phyloP scores from a whole-genome alignment of 2,329 filamentous ascomycete species.

The Xylariomycetidae sp. region DNA sequence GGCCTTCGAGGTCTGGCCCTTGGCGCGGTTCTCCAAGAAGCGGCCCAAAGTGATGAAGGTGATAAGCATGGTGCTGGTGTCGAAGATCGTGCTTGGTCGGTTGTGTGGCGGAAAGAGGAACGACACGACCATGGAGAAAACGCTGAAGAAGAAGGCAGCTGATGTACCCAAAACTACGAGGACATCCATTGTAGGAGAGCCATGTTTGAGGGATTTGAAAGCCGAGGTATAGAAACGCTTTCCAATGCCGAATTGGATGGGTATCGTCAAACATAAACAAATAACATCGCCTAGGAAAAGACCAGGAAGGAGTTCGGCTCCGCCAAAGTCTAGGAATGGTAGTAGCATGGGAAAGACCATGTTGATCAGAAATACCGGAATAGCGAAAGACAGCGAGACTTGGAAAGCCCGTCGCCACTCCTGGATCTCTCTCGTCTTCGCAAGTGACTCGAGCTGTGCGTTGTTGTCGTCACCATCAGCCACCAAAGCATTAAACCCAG shows the following conservation, averaged over 20 bases:
- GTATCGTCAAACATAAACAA: slow-evolving; percentile 78
- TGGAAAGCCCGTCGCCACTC: slow-evolving; percentile 84
- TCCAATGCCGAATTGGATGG: slow-evolving; percentile 94
- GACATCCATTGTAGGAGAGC: slow-evolving; percentile 95
- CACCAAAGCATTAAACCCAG: slow-evolving; percentile 82
- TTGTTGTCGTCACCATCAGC: slow-evolving; percentile 94
- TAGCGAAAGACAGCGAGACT: slow-evolving; percentile 70
- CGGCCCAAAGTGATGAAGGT: slow-evolving; percentile 90
- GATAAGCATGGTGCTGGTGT: slow-evolving; percentile 97
- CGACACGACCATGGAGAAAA: slow-evolving; percentile 80
- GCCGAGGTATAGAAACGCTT: slow-evolving; percentile 89
- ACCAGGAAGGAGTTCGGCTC: slow-evolving; percentile 59
- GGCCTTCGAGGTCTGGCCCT: slow-evolving; percentile 92
- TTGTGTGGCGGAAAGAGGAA: slow-evolving; percentile 68
- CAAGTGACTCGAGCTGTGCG: slow-evolving; percentile 88
- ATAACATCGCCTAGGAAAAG: slow-evolving; percentile 84
- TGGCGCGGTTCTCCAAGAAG: slow-evolving; percentile 88
- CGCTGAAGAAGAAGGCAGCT: slow-evolving; percentile 92
- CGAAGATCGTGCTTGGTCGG: slow-evolving; percentile 84
- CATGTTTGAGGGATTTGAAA: slow-evolving; percentile 88
- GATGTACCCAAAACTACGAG: slow-evolving; percentile 91
- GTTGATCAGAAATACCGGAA: slow-evolving; percentile 86
- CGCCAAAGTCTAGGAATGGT: slow-evolving; percentile 70
- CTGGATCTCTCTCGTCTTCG: slow-evolving; percentile 92
- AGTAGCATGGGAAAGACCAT: slow-evolving; percentile 91